Conservation (phyloP, 805 yeast genomes). For the Teunomyces cretensis region DNA sequence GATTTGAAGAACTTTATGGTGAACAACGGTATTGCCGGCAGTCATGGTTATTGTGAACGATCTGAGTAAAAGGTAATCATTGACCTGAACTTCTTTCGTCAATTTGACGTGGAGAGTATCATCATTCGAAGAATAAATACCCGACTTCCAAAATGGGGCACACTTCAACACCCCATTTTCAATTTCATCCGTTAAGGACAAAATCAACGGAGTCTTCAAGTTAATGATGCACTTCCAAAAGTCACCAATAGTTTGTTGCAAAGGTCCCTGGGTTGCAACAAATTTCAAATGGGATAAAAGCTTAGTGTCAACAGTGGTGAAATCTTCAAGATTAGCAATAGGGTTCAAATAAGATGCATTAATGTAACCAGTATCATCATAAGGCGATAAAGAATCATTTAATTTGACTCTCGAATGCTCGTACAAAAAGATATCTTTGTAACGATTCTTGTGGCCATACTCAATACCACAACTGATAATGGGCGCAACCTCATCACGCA, state of each 20-base stretch:
- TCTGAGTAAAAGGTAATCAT: constrained; percentile 14
- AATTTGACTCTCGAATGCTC: constrained; percentile 81
- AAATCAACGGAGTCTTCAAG: constrained; percentile 60
- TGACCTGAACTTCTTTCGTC: neutral
- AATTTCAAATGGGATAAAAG: constrained; percentile 19
- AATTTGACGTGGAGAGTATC: constrained; percentile 22
- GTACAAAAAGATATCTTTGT: constrained; percentile 84
- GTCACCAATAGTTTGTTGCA: constrained; percentile 69
- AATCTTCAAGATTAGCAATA: constrained; percentile 9
- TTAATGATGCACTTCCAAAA: constrained; percentile 79
- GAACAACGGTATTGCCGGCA: constrained; percentile 1
- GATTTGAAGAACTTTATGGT: constrained; percentile 63
- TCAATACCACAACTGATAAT: constrained; percentile 75
- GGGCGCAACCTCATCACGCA: constrained; percentile 30
- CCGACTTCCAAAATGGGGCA: constrained; percentile 70
- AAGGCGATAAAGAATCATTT: constrained; percentile 13
- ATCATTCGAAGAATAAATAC: constrained; percentile 41
- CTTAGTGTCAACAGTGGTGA: constrained; percentile 9
- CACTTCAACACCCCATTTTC: constrained; percentile 85
- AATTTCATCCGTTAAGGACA: constrained; percentile 71
- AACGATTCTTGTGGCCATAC: constrained; percentile 60
- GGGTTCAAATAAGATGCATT: constrained; percentile 74
- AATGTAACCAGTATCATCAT: constrained; percentile 57
- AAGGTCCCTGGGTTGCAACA: constrained; percentile 92
- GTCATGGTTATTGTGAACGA: constrained; percentile 14